These are phyloP conservation scores for Malania oleifera DNA, from an alignment of 164 flowering plant species.

Conservation along the genomic window DNA sequence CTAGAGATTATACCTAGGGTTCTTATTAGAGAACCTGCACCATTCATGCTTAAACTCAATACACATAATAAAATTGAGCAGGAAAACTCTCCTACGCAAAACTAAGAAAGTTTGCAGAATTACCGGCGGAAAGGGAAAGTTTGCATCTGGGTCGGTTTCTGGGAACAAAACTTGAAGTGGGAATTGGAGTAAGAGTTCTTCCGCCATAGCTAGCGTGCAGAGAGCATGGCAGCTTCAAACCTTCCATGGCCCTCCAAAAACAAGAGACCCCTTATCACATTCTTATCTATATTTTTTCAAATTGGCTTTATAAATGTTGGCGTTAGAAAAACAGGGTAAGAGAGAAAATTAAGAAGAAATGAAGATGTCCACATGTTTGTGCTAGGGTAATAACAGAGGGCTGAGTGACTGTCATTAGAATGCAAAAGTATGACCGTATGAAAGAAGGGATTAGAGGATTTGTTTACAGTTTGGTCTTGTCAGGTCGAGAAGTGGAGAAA, in stretches of 20 bases:
- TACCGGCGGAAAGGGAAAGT: slow-evolving; percentile 23
- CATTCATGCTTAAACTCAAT: slow-evolving; percentile 12
- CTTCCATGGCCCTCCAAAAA: slow-evolving; percentile 31
- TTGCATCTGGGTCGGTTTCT: slow-evolving; percentile 15
- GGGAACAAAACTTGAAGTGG: slow-evolving; percentile 18
- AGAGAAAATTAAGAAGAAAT: too few relatives aligned
- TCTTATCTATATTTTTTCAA: not conserved
- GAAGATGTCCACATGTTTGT: slow-evolving; percentile 19
- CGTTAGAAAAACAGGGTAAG: too few relatives aligned
- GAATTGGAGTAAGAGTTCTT: slow-evolving; percentile 18
- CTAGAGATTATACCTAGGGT: slow-evolving; percentile 18
- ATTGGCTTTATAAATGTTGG: slow-evolving; percentile 9
- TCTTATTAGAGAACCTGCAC: slow-evolving; percentile 21
- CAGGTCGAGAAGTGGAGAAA: too few relatives aligned
- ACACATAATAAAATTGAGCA: not conserved
- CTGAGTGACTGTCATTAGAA: not conserved
- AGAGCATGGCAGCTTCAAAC: slow-evolving; percentile 29
- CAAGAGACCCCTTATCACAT: not conserved
- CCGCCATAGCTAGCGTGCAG: slow-evolving; percentile 16
- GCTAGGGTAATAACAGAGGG: too few relatives aligned
- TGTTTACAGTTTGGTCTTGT: too few relatives aligned
- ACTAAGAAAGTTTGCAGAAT: not conserved
- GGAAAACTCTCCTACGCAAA: not conserved
- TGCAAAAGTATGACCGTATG: too few relatives aligned
- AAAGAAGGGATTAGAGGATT: too few relatives aligned